phyloP scores from a whole-genome alignment of 164 flowering plant genomes.

The Vitis amurensis region DNA sequence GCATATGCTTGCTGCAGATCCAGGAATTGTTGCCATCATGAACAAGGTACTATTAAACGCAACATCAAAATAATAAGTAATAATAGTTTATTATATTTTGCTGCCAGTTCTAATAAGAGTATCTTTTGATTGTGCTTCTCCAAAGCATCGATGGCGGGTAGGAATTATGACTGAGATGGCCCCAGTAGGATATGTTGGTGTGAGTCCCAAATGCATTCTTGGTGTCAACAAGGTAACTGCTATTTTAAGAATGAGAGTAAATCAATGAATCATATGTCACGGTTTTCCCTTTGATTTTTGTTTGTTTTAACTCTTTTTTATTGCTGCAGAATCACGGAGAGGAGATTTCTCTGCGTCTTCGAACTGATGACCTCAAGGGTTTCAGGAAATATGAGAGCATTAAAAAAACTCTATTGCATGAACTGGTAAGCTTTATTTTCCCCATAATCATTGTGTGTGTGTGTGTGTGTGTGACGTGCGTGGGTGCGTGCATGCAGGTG shows the following conservation, averaged over 20 bases:
- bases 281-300: neutral
- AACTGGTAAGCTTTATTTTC: conserved; percentile 62
- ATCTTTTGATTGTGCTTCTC: conserved; percentile 10
- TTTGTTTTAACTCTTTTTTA: conserved; percentile 10
- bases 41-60: conserved; percentile 57
- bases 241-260: neutral
- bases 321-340: conserved; percentile 84
- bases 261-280: neutral
- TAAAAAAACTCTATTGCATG: conserved; percentile 91
- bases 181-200: conserved; percentile 94
- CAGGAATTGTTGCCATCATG: conserved; percentile 94
- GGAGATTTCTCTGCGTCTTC: conserved; percentile 95
- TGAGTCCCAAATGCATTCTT: conserved; percentile 88
- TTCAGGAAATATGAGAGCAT: conserved; percentile 93
- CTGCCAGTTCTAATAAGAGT: conserved; percentile 15
- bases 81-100: neutral
- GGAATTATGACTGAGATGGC: conserved; percentile 98
- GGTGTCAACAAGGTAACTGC: conserved; percentile 82
- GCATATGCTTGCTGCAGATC: conserved; percentile 98
- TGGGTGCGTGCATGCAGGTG: no score
- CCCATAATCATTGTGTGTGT: neutral
- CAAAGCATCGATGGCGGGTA: conserved; percentile 91
- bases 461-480: neutral
- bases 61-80: neutral
- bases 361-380: conserved; percentile 96